Conservation (phyloP, 148 eudicot species). For the Vaccinium macrocarpon region DNA sequence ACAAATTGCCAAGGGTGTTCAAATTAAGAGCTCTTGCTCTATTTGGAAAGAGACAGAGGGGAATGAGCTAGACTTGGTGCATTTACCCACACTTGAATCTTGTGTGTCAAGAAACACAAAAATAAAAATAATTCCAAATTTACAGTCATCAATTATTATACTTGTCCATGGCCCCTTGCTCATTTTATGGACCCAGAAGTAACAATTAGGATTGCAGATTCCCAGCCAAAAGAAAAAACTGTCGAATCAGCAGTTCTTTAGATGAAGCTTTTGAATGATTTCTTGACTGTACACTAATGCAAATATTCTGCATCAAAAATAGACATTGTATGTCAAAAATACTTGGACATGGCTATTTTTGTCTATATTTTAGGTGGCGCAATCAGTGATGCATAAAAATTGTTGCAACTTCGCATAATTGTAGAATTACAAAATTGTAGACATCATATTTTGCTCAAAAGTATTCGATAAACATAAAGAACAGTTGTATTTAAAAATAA, state of each 20-base stretch:
- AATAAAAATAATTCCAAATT: neutral
- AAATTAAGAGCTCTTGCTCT: conserved; percentile 4
- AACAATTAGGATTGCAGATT: neutral
- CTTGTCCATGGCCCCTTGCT: neutral
- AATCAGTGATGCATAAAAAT: neutral
- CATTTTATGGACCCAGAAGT: neutral
- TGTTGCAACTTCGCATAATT: neutral
- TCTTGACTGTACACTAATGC: neutral
- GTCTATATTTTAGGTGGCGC: neutral
- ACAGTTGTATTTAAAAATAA: neutral
- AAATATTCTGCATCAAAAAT: neutral
- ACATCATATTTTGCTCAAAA: neutral
- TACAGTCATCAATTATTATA: neutral
- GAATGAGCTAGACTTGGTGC: neutral
- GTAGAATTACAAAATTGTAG: neutral
- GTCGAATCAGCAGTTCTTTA: neutral
- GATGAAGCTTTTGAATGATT: neutral
- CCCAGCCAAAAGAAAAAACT: neutral
- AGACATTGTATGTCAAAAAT: neutral
- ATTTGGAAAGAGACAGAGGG: neutral
- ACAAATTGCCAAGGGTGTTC: conserved; percentile 4
- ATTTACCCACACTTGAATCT: neutral
- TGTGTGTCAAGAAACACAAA: neutral
- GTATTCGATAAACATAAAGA: neutral
- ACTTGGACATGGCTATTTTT: neutral